A percentile compares a stretch with the other conserved stretches of the same genome.
Evolutionary conservation across 1,139 yeast genomes (phyloP).

Genomic region (Pneumocystis murina): DNA sequence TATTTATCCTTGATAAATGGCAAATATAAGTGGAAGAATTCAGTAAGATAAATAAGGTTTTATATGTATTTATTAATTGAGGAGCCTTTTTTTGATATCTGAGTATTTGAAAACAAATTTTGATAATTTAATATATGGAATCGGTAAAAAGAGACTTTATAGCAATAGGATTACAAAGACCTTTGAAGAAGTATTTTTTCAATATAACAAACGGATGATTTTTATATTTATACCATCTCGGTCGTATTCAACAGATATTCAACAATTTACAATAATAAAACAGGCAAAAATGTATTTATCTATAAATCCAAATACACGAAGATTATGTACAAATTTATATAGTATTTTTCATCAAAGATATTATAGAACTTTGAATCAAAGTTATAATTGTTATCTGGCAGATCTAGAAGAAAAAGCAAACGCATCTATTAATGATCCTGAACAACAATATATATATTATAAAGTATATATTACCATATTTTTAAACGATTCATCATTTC

Average conservation of each 20-base stretch:
- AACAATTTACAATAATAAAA: neutral
- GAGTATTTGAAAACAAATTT: neutral
- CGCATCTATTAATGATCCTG: neutral
- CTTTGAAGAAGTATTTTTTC: neutral
- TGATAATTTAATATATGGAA: neutral
- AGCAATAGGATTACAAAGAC: neutral
- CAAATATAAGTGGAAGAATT: neutral
- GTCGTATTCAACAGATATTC: neutral
- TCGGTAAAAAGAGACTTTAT: neutral
- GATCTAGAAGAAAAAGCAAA: neutral
- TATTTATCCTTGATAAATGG: neutral
- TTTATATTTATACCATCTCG: neutral
- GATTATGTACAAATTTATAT: neutral
- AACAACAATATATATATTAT: neutral
- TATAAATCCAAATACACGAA: neutral
- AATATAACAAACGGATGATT: neutral
- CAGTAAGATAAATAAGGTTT: neutral
- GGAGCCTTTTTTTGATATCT: neutral
- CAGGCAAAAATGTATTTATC: neutral
- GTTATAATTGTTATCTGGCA: neutral
- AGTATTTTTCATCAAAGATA: neutral
- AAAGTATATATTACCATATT: neutral
- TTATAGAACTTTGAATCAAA: neutral
- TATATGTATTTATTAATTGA: neutral
- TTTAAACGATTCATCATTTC: neutral